Percentiles rank a stretch among this genome's conserved stretches.
Conservation (phyloP, 495 filamentous ascomycete genomes). For the Glonium stellatum region DNA sequence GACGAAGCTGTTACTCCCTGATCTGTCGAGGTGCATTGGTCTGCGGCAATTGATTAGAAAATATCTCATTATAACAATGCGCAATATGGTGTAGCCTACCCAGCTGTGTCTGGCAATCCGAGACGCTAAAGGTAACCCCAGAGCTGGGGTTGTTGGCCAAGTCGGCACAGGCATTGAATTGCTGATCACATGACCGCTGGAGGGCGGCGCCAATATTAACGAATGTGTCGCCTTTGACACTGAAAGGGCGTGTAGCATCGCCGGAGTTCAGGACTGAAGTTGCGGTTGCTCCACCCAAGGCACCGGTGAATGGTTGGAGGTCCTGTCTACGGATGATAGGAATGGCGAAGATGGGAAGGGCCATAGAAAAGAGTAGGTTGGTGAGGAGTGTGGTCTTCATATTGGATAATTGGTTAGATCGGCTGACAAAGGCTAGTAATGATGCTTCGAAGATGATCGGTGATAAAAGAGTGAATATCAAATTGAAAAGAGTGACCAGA, state of each 20-base stretch:
- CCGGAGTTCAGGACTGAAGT: constrained; percentile 23
- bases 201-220: constrained; percentile 25
- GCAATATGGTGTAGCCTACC: constrained; percentile 7
- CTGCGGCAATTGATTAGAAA: not conserved
- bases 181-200: constrained; percentile 27
- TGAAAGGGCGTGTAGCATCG: constrained; percentile 23
- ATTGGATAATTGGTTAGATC: constrained; percentile 5
- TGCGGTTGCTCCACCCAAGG: constrained; percentile 22
- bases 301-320: constrained; percentile 27
- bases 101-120: constrained; percentile 14
- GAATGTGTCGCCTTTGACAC: constrained; percentile 27
- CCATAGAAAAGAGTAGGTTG: constrained; percentile 2
- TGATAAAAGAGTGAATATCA: too few relatives aligned
- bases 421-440: not conserved
- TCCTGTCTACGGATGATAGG: constrained; percentile 10
- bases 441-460: too few relatives aligned
- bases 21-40: not conserved
- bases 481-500: constrained; percentile 26
- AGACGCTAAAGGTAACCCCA: constrained; percentile 18
- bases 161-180: constrained; percentile 29
- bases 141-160: constrained; percentile 23
- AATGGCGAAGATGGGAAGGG: constrained; percentile 6
- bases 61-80: not conserved
- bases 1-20: not conserved
- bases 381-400: constrained; percentile 25